These are phyloP conservation scores for Stemphylium lycopersici DNA, from an alignment of 2,329 filamentous ascomycete genomes.

Conservation along the genomic window DNA sequence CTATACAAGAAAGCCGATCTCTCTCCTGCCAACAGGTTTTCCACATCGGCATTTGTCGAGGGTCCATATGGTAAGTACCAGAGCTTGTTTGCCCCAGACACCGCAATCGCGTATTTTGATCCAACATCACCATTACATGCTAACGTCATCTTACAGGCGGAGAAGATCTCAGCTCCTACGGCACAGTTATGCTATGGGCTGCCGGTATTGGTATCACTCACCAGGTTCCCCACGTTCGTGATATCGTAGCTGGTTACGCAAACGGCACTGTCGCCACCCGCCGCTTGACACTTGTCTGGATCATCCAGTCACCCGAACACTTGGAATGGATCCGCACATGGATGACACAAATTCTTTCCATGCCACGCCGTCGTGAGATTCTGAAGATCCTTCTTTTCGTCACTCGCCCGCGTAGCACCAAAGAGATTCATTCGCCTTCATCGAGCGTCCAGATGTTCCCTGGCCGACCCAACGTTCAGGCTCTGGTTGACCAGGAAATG, in stretches of 20 bases:
- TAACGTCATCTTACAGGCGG: slow-evolving; percentile 59
- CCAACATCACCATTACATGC: slow-evolving; percentile 26
- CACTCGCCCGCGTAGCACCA: slow-evolving; percentile 82
- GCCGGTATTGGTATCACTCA: slow-evolving; percentile 96
- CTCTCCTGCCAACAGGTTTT: slow-evolving; percentile 61
- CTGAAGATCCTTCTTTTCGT: slow-evolving; percentile 89
- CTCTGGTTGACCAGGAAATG: slow-evolving; percentile 81
- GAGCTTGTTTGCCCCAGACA: slow-evolving; percentile 33
- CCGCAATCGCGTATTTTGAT: slow-evolving; percentile 31
- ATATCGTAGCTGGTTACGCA: slow-evolving; percentile 62
- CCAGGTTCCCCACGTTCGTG: slow-evolving; percentile 84
- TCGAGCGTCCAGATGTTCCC: slow-evolving; percentile 89
- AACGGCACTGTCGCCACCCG: slow-evolving; percentile 80
- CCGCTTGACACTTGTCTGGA: slow-evolving; percentile 85
- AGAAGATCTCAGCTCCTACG: slow-evolving; percentile 88
- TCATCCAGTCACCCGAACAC: slow-evolving; percentile 86
- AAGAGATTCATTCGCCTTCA: slow-evolving; percentile 77
- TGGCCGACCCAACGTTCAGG: slow-evolving; percentile 81
- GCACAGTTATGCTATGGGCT: slow-evolving; percentile 87
- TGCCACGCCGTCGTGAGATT: slow-evolving; percentile 81
- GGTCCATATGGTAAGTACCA: slow-evolving; percentile 72
- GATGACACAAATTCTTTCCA: slow-evolving; percentile 82
- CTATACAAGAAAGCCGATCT: slow-evolving; percentile 73
- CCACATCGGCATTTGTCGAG: slow-evolving; percentile 77
- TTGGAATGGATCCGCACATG: slow-evolving; percentile 93